These are phyloP conservation scores for Cryptosporidium canis DNA, from an alignment of 169 alveolate genomes.

Conservation along the genomic window DNA sequence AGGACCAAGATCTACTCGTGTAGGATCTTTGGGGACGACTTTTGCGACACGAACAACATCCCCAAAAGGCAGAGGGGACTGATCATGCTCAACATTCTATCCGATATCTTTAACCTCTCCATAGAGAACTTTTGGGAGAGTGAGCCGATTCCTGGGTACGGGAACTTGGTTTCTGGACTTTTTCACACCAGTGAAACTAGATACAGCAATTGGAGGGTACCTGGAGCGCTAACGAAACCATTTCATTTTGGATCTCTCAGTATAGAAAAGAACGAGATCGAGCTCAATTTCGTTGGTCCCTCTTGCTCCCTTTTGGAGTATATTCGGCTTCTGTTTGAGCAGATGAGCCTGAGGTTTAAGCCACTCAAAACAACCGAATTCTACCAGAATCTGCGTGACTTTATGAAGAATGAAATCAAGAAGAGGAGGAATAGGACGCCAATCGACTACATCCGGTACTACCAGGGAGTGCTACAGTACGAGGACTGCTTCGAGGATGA, in stretches of 20 bases:
- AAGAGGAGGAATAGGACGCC: slow-evolving; percentile 44
- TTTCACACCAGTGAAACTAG: background rate
- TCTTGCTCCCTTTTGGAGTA: slow-evolving; percentile 8
- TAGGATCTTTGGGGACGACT: background rate
- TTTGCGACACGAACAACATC: background rate
- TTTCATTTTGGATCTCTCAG: slow-evolving; percentile 50
- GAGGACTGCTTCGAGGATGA: slow-evolving; percentile 40
- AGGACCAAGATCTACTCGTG: slow-evolving; percentile 14
- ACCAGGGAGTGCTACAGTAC: slow-evolving; percentile 58
- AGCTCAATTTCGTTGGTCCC: slow-evolving; percentile 49
- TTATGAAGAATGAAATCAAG: slow-evolving; percentile 15
- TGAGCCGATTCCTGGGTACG: slow-evolving; percentile 48
- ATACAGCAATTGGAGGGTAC: slow-evolving; percentile 30
- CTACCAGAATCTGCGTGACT: background rate
- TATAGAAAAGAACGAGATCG: background rate
- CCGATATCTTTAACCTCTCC: slow-evolving; percentile 10
- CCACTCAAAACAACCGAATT: slow-evolving; percentile 8
- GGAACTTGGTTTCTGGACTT: background rate
- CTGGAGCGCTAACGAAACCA: slow-evolving; percentile 23
- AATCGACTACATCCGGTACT: slow-evolving; percentile 52
- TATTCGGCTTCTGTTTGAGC: background rate
- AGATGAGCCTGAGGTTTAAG: slow-evolving; percentile 8
- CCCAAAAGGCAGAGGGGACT: slow-evolving; percentile 12
- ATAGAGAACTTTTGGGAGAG: slow-evolving; percentile 19
- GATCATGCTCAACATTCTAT: background rate